phyloP scores from a whole-genome alignment of 208 protist genomes.

The Kentomonas sorsogonicus region DNA sequence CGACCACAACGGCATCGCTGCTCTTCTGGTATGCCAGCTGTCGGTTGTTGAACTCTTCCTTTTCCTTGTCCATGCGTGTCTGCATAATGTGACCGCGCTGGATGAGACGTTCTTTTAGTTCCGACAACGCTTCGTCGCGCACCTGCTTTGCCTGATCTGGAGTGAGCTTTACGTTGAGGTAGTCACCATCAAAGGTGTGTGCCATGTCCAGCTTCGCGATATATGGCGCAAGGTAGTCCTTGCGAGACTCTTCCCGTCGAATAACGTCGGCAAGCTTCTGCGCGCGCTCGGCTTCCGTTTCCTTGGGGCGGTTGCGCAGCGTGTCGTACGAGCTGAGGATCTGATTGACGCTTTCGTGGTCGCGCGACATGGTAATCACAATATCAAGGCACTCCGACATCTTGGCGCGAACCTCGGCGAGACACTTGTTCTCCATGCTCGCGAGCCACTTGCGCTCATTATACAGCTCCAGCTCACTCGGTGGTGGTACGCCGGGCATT shows the following conservation, averaged over 20 bases:
- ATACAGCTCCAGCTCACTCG: conserved; percentile 70
- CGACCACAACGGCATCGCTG: conserved; percentile 46
- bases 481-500: conserved; percentile 56
- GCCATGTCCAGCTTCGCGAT: conserved; percentile 79
- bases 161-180: conserved; percentile 57
- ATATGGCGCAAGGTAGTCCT: conserved; percentile 89
- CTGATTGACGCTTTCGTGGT: conserved; percentile 29
- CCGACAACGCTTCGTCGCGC: conserved; percentile 74
- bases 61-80: conserved; percentile 82
- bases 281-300: conserved; percentile 74
- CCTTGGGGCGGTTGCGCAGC: conserved; percentile 80
- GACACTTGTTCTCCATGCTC: conserved; percentile 47
- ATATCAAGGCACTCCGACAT: conserved; percentile 59
- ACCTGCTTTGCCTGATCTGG: conserved; percentile 77
- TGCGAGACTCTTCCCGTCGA: conserved; percentile 66
- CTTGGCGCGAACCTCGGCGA: conserved; percentile 48
- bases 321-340: conserved; percentile 81
- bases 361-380: conserved; percentile 37
- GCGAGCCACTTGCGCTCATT: conserved; percentile 82
- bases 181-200: conserved; percentile 63
- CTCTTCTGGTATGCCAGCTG: conserved; percentile 76
- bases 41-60: conserved; percentile 71
- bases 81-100: conserved; percentile 90
- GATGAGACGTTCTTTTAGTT: conserved; percentile 88
- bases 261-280: conserved; percentile 59